These are phyloP conservation scores for Malassezia obtusa DNA, from an alignment of 1,284 basidiomycete species.

Conservation along the genomic window DNA sequence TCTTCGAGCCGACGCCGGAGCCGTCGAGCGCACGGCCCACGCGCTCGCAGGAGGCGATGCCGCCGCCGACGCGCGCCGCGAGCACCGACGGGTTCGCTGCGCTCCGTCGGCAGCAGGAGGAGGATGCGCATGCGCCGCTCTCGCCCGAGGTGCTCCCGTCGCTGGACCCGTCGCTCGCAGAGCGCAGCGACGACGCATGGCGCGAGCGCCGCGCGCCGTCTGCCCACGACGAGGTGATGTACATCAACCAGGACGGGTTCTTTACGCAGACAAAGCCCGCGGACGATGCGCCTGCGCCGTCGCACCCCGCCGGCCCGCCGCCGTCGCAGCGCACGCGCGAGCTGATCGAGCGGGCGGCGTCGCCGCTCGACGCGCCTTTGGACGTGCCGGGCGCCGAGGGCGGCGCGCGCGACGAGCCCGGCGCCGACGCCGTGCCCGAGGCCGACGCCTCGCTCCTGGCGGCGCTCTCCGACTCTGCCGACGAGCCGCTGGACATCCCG, in stretches of 20 bases:
- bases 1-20: conserved; percentile 24
- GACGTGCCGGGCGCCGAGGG: background rate
- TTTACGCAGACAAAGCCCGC: conserved; percentile 42
- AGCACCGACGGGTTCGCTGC: conserved; percentile 32
- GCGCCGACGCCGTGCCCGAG: no score
- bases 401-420: conserved; percentile 1
- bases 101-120: conserved; percentile 29
- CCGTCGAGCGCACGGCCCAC: background rate
- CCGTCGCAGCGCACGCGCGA: background rate
- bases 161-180: conserved; percentile 29
- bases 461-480: no score
- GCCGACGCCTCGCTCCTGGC: background rate
- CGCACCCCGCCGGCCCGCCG: background rate
- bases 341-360: conserved; percentile 15
- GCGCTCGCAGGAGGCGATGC: conserved; percentile 21
- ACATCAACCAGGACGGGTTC: conserved; percentile 40
- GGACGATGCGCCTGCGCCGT: background rate
- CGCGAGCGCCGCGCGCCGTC: conserved; percentile 10
- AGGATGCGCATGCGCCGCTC: conserved; percentile 22
- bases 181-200: conserved; percentile 19
- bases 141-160: conserved; percentile 27
- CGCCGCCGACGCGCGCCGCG: conserved; percentile 25
- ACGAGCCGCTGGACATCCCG: no score
- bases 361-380: conserved; percentile 14
- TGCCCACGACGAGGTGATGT: conserved; percentile 20